A percentile compares a stretch with the other conserved stretches of the same genome.
Evolutionary conservation across 2,329 filamentous ascomycete genomes (phyloP).

Genomic region (Colletotrichum navitas): DNA sequence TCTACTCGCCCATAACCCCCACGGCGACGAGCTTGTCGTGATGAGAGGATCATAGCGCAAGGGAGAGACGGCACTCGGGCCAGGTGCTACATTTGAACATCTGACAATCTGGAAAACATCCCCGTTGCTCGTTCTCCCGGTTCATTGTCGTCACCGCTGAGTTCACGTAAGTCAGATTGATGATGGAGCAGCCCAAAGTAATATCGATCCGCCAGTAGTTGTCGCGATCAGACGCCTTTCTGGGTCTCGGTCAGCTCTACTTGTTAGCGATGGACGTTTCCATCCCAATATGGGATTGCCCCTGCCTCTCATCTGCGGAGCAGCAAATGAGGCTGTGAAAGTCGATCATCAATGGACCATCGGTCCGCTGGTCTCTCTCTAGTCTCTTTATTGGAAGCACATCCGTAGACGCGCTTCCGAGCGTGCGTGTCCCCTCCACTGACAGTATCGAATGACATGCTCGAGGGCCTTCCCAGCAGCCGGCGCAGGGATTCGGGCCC

Average conservation of each 20-base stretch:
- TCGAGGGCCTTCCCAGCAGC: conserved; percentile 16
- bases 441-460: conserved; percentile 19
- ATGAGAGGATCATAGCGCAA: conserved; percentile 18
- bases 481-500: conserved; percentile 25
- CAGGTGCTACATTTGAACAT: conserved; percentile 16
- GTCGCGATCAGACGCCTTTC: conserved; percentile 35
- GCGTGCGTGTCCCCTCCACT: conserved; percentile 26
- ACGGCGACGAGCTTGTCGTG: conserved; percentile 6
- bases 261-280: conserved; percentile 19
- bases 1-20: conserved; percentile 1
- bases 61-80: conserved; percentile 20
- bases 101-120: conserved; percentile 28
- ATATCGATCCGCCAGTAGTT: conserved; percentile 39
- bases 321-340: conserved; percentile 35
- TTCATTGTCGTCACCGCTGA: conserved; percentile 34
- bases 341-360: conserved; percentile 31
- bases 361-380: conserved; percentile 10
- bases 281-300: conserved; percentile 33
- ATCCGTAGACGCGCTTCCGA: not conserved
- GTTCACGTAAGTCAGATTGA: conserved; percentile 1
- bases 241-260: conserved; percentile 13
- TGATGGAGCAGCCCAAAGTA: conserved; percentile 27
- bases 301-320: conserved; percentile 33
- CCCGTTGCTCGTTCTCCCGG: conserved; percentile 19
- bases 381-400: conserved; percentile 4